Evolutionary conservation across 1,284 basidiomycete species (phyloP), one percentile per base, ranked within the genome.

Genomic region (Leccinum solheimii): DNA sequence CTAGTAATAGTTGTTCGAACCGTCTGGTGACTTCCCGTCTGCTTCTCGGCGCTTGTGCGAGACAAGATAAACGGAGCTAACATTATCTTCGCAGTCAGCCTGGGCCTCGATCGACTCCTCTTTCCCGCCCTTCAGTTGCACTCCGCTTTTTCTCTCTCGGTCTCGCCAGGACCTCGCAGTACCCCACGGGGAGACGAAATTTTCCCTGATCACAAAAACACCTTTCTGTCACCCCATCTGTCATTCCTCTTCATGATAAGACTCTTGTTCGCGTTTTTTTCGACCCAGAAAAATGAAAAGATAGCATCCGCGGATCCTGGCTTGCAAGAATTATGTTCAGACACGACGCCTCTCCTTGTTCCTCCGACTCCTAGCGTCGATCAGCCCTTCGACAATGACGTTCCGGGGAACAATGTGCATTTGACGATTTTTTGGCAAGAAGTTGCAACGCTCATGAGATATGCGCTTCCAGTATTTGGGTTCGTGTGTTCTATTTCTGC

Each of bases 401-500:
- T 13, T 3, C 27, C 23, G 10, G 52, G 21, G 10, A 56, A 27
- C 21, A 23, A 55, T n/a, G 14, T 3, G 5, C 27, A 52, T 23
- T 55, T 23, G 34, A 55, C 66, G 64, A 76, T 83, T 70, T 81
- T 83, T 62, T 79, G 79, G 75, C 81, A 87, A 59, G 89, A 92
- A 69, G 62, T 84, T 0, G 68, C 74, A 21, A 85, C 86, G 19
- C 77, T 92, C 6, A 64, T 80, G 2, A 84, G 81, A 73, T 93
- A 88, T 71, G 83, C 90, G 21, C 70, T 86, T 27, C 91, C 91
- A 10, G 86, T 90, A 38, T 86, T 86, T 67, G 82, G 83, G 86
- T 88, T 61, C 59, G 83, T 80, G 38, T 51, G 13, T 26, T 48
- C 21, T 32, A 6, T 13, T 43, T 21, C 57, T 58, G n/a, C 43